Evolutionary conservation across 2,329 filamentous ascomycete species (phyloP), one percentile per base, ranked within the genome.

Genomic region (Delphinella strobiligena): DNA sequence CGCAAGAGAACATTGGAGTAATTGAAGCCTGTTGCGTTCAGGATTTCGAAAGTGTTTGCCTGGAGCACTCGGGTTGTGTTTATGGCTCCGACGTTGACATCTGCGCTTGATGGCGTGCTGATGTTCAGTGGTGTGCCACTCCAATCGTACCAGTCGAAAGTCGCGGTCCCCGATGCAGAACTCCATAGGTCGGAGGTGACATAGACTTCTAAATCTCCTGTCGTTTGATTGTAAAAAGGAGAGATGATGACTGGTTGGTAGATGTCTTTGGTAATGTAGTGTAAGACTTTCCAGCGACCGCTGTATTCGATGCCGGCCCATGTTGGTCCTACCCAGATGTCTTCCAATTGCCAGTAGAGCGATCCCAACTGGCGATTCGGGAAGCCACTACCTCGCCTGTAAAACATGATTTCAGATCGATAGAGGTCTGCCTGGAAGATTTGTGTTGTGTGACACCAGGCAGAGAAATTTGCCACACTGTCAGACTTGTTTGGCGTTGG

Each of bases 261-360:
- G 17, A 74, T 67, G 41, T 78, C 72, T 42, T 69, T 71, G 2
- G 69, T 67, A 1, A 66, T 60, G 41, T 78, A 74, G 43, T 78
- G 74, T 14, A 79, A 54, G 0, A 76, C 64, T 51, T 80, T 79
- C 74, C 74, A 78, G 1, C 75, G 60, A 1, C 74, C 74, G 36
- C 72, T 69, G 44, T 77, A 77, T 51, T 80, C 75, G 24, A 79
- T 71, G 0, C 72, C 69, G 0, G 75, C 72, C 75, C 75, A 80
- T 0, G 72, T 76, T 0, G 75, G 74, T 1, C 73, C 74, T 46
- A 24, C 29, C 74, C 74, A 78, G 42, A 76, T 70, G 49, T 80
- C 75, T 47, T 80, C 74, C 1, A 80, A 60, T 49, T 80, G 75
- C 76, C 75, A 80, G 52, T 78, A 79, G 4, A 80, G 51, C 9